Conservation (phyloP, 225 moss, liverwort and hornwort genomes). For the Polytrichum commune region DNA sequence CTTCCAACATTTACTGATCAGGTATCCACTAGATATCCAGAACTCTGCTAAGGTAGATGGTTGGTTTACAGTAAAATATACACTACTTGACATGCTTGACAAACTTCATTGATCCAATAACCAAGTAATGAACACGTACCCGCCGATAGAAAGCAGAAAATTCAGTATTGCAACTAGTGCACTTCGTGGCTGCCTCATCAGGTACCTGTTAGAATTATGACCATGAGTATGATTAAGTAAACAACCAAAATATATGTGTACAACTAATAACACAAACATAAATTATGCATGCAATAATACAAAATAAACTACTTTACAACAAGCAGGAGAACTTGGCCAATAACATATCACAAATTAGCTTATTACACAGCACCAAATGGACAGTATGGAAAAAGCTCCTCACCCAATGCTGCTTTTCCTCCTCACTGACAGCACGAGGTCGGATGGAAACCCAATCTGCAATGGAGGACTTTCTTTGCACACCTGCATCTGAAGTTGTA, state of each 20-base stretch:
- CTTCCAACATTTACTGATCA: no score
- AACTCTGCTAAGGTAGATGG: no score
- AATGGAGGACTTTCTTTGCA: conserved; percentile 64
- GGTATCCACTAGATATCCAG: no score
- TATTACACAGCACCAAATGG: no score
- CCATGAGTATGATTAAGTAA: not conserved
- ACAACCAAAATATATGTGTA: not conserved
- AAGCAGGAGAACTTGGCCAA: no score
- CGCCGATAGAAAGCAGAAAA: conserved; percentile 79
- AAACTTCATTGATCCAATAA: no score
- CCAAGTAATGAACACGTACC: conserved; percentile 29
- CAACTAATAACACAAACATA: not conserved
- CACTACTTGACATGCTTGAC: no score
- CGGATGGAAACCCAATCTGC: conserved; percentile 89
- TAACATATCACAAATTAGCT: no score
- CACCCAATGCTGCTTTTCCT: conserved; percentile 99
- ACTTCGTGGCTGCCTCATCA: conserved; percentile 89
- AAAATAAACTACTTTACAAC: no score
- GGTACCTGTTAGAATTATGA: conserved; percentile 58
- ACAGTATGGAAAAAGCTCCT: not conserved
- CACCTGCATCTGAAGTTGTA: conserved; percentile 25
- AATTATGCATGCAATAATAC: not conserved
- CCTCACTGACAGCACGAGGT: conserved; percentile 50
- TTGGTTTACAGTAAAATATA: no score
- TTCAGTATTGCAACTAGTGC: conserved; percentile 74